phyloP scores from a whole-genome alignment of 1,284 basidiomycete genomes.

The Mycena sp. region DNA sequence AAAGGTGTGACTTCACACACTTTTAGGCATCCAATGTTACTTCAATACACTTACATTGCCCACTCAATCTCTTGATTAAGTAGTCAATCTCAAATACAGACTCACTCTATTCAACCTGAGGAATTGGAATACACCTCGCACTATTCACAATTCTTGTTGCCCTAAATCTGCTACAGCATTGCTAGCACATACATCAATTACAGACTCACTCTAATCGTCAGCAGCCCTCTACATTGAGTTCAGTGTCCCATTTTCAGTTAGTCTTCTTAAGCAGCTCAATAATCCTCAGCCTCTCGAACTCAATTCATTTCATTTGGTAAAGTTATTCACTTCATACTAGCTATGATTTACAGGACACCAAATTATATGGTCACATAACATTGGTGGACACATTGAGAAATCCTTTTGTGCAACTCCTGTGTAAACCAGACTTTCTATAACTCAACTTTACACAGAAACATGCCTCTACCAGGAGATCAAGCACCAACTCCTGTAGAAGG shows the following conservation, averaged over 20 bases:
- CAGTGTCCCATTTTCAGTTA: too few species aligned
- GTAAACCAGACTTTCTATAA: neutral
- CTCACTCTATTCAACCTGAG: too few species aligned
- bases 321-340: neutral
- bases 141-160: constrained; percentile 4
- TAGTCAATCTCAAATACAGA: too few species aligned
- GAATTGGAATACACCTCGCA: neutral
- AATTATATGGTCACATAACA: neutral
- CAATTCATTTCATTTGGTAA: too few species aligned
- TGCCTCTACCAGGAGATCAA: neutral
- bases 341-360: neutral
- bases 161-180: constrained; percentile 1
- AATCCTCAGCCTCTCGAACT: too few species aligned
- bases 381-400: neutral
- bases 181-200: neutral
- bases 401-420: neutral
- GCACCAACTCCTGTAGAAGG: neutral
- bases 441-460: neutral
- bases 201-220: neutral
- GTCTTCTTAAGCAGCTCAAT: too few species aligned
- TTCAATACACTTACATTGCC: too few species aligned
- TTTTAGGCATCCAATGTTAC: too few species aligned
- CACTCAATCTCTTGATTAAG: too few species aligned
- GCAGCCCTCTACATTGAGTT: too few species aligned
- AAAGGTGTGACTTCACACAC: too few species aligned